Conservation (phyloP, 2,329 filamentous ascomycete species). For the Fusarium sp. region DNA sequence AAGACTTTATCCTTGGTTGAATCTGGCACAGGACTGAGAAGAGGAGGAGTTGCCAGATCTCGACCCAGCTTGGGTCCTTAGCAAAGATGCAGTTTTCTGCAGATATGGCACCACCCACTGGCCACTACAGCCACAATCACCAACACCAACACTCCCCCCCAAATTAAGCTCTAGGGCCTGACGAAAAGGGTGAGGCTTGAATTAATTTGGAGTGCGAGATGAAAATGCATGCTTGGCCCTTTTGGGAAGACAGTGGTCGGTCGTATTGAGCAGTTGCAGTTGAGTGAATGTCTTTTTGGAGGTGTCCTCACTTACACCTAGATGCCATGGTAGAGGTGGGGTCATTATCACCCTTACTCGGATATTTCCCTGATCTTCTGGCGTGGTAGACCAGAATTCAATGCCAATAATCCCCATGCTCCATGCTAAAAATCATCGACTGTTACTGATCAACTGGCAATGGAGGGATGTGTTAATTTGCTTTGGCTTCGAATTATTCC, state of each 20-base stretch:
- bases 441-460: constrained; percentile 27
- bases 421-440: constrained; percentile 19
- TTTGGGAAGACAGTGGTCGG: constrained; percentile 9
- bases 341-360: not conserved
- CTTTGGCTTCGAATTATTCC: constrained; percentile 7
- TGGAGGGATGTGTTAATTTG: constrained; percentile 43
- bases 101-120: constrained; percentile 45
- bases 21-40: constrained; percentile 8
- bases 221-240: constrained; percentile 26
- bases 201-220: not conserved
- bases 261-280: constrained; percentile 6
- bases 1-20: constrained; percentile 15
- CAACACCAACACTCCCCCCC: too few relatives aligned
- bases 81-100: constrained; percentile 35
- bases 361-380: constrained; percentile 15
- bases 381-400: not conserved
- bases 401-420: constrained; percentile 7
- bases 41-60: constrained; percentile 36
- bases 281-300: not conserved
- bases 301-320: constrained; percentile 12
- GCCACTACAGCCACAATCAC: not conserved
- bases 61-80: constrained; percentile 28
- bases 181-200: constrained; percentile 13
- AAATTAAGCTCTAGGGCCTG: constrained; percentile 26
- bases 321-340: constrained; percentile 14